Evolutionary conservation across 108 stramenopile species (phyloP), one percentile per base, ranked within the genome.

Genomic region (Nannochloropsis oceanica): DNA sequence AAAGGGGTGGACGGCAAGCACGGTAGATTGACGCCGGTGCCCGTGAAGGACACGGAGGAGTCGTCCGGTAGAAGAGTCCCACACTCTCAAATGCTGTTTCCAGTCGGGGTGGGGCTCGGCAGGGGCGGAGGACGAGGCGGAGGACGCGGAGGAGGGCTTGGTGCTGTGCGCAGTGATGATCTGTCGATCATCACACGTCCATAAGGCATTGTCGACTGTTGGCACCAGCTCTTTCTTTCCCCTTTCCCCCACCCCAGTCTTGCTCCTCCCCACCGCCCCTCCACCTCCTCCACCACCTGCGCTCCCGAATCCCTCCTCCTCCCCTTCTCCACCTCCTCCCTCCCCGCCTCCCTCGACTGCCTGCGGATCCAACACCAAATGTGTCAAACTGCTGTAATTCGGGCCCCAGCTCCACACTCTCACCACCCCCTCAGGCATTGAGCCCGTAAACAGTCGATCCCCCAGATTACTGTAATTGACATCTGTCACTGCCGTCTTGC

Each of bases 361-460:
- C 13, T 25, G 80, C 80, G 20, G 80, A 22, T 80, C 24, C 24
- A 25, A 25, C 13, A 25, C n/a, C 43, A 80, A 14, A 26, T 83
- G 44, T 13, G 14, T 50, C 46, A 50, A 18, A 14, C 18, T 13
- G 27, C 85, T 84, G 86, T 87, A 86, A 2, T 84, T 83, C 43
- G 84, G 82, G 22, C 83, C 85, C 86, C 88, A 88, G 84, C 84
- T 81, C 83, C 88, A 90, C 24, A 90, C 43, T 43, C 90, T 59
- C 13, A 86, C 90, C 20, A 83, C 86, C 34, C 90, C 90, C 27
- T 90, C 90, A 27, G 81, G 26, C 80, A 46, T 79, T 25, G 88
- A 86, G 34, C 83, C 90, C 27, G 90, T 89, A 14, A 89, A 27
- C 42, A 90, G 84, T 8, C 90, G 79, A 86, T 90, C 90, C 34